These are phyloP conservation scores for Phymatotrichopsis omnivora DNA, from an alignment of 2,329 filamentous ascomycete species.

Conservation along the genomic window DNA sequence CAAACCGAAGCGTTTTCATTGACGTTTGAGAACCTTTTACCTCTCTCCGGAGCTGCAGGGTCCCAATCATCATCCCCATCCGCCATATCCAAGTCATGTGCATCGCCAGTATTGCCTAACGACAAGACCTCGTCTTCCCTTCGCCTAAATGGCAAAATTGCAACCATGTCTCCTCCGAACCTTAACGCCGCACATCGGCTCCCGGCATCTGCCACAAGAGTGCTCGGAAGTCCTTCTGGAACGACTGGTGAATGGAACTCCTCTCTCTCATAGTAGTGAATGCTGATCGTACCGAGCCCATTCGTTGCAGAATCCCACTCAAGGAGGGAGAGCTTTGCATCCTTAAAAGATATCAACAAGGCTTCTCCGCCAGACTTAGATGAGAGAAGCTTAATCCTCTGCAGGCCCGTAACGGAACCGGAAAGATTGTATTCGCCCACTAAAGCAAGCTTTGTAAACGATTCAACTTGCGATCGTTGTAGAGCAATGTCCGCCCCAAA, in stretches of 20 bases:
- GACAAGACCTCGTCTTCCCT: slow-evolving; percentile 31
- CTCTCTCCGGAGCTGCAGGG: slow-evolving; percentile 37
- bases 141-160: slow-evolving; percentile 87
- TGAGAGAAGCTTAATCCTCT: slow-evolving; percentile 60
- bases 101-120: slow-evolving; percentile 23
- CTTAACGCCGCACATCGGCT: slow-evolving; percentile 91
- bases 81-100: slow-evolving; percentile 26
- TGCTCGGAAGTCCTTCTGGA: slow-evolving; percentile 67
- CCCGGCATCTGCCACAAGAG: slow-evolving; percentile 76
- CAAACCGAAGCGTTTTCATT: slow-evolving; percentile 28
- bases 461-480: slow-evolving; percentile 52
- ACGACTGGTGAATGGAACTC: slow-evolving; percentile 45
- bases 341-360: slow-evolving; percentile 71
- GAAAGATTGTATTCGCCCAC: slow-evolving; percentile 74
- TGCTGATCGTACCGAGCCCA: slow-evolving; percentile 76
- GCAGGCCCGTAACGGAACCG: slow-evolving; percentile 75
- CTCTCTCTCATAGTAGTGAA: slow-evolving; percentile 97
- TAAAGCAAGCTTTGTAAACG: slow-evolving; percentile 68
- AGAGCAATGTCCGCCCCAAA: slow-evolving; percentile 54
- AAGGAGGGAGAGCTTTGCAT: slow-evolving; percentile 84
- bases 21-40: slow-evolving; percentile 25
- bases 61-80: slow-evolving; percentile 46
- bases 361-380: slow-evolving; percentile 74
- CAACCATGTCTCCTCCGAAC: slow-evolving; percentile 78
- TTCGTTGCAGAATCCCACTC: slow-evolving; percentile 83